Percentiles rank a stretch among this genome's conserved stretches.
Evolutionary conservation across 768 basidiomycete species (phyloP).

Genomic region (Sutorius australiensis): DNA sequence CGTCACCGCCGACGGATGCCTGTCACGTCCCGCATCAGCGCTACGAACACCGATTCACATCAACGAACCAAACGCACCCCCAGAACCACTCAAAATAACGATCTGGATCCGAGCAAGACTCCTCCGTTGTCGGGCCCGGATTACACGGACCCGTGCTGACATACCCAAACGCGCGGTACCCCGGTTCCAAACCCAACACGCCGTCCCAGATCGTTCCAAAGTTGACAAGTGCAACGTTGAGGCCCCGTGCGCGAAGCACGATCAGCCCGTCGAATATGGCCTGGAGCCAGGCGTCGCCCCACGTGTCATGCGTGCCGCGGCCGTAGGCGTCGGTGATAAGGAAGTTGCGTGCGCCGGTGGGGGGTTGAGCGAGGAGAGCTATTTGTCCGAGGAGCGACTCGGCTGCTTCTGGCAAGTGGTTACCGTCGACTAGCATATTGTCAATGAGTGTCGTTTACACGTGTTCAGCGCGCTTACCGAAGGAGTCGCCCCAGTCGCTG

Average conservation of each 20-base stretch:
- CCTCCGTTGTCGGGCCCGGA: constrained; percentile 32
- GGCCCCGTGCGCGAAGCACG: constrained; percentile 29
- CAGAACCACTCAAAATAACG: constrained; percentile 53
- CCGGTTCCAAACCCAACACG: constrained; percentile 41
- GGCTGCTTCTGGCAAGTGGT: constrained; percentile 45
- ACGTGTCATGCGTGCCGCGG: constrained; percentile 37
- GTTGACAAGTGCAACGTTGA: constrained; percentile 45
- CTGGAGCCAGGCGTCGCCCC: constrained; percentile 47
- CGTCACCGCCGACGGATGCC: constrained; percentile 49
- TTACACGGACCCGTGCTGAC: constrained; percentile 38
- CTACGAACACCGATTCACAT: not conserved
- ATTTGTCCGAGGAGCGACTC: constrained; percentile 44
- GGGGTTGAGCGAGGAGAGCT: constrained; percentile 41
- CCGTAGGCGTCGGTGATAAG: constrained; percentile 51
- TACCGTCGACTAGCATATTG: constrained; percentile 36
- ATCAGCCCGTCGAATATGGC: constrained; percentile 41
- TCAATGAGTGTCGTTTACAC: not conserved
- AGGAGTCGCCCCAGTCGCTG: constrained; percentile 44
- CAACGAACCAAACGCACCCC: constrained; percentile 33
- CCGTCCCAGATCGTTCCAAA: constrained; percentile 50
- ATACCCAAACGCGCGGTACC: constrained; percentile 48
- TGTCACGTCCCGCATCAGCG: constrained; percentile 12
- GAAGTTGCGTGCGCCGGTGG: constrained; percentile 49
- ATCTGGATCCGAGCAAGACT: constrained; percentile 39
- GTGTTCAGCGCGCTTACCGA: constrained; percentile 26